Percentiles rank a stretch among this genome's conserved stretches.
Conservation (phyloP, 2,329 filamentous ascomycete genomes). For the Fonsecaea multimorphosa region DNA sequence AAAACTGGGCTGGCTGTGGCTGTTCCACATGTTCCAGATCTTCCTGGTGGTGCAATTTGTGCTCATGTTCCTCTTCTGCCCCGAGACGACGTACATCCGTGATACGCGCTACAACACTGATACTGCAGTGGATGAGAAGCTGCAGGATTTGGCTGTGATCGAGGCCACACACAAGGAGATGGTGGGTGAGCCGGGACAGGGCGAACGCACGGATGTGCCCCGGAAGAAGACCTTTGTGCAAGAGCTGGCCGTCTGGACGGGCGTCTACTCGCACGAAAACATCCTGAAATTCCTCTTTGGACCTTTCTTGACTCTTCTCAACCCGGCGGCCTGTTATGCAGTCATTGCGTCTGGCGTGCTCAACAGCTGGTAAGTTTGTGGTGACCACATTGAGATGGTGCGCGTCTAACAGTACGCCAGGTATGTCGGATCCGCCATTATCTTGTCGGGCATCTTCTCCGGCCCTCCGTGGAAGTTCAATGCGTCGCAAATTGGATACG, state of each 20-base stretch:
- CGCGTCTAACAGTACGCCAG: slow-evolving; percentile 17
- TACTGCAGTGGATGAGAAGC: slow-evolving; percentile 26
- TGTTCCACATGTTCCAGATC: slow-evolving; percentile 42
- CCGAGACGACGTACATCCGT: slow-evolving; percentile 42
- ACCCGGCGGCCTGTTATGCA: slow-evolving; percentile 42
- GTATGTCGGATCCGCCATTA: slow-evolving; percentile 39
- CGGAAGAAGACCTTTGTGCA: slow-evolving; percentile 36
- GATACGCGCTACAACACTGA: slow-evolving; percentile 41
- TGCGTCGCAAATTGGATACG: slow-evolving; percentile 41
- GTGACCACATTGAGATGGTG: no score
- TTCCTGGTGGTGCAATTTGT: slow-evolving; percentile 41
- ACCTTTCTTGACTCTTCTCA: slow-evolving; percentile 43
- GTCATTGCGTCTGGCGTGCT: slow-evolving; percentile 33
- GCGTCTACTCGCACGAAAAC: slow-evolving; percentile 32
- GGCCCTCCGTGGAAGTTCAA: slow-evolving; percentile 43
- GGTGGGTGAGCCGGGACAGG: slow-evolving; percentile 22
- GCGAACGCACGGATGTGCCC: slow-evolving; percentile 8
- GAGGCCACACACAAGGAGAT: slow-evolving; percentile 31
- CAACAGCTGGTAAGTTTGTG: slow-evolving; percentile 39
- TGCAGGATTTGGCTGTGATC: slow-evolving; percentile 30
- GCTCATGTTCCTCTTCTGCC: slow-evolving; percentile 42
- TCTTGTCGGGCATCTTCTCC: slow-evolving; percentile 43
- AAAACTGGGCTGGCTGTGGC: slow-evolving; percentile 38
- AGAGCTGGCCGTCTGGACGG: slow-evolving; percentile 36
- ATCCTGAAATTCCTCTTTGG: slow-evolving; percentile 41